phyloP scores from a whole-genome alignment of 345 rosid genomes.

The Lenwebbia sp. region DNA sequence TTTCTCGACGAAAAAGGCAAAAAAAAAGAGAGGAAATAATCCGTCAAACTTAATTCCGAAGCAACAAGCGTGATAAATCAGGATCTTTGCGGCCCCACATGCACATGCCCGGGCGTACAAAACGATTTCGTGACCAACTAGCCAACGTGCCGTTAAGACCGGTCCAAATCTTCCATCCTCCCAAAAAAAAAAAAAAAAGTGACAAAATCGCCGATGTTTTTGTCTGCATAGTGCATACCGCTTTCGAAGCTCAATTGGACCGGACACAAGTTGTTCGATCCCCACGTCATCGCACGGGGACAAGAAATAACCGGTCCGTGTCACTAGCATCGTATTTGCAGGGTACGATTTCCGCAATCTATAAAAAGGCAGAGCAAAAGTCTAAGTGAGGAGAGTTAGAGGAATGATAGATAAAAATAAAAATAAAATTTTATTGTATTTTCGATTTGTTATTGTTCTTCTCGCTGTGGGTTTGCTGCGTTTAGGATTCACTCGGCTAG shows the following conservation, averaged over 20 bases:
- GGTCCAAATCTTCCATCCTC: not conserved
- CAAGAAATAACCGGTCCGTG: too few relatives aligned
- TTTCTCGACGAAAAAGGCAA: not conserved
- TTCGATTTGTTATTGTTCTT: not conserved
- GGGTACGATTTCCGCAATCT: too few relatives aligned
- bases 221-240: not conserved
- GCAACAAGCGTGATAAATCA: not conserved
- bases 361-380: too few relatives aligned
- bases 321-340: too few relatives aligned
- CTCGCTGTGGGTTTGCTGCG: not conserved
- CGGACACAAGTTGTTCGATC: too few relatives aligned
- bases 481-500: not conserved
- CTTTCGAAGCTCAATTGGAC: not conserved
- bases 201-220: not conserved
- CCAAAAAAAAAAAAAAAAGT: rapidly evolving
- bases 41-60: not conserved
- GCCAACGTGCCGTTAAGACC: not conserved
- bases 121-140: not conserved
- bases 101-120: not conserved
- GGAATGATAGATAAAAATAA: too few relatives aligned
- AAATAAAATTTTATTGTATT: not conserved
- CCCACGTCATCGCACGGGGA: too few relatives aligned
- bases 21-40: not conserved
- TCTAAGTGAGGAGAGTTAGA: too few relatives aligned
- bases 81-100: not conserved